Percentiles rank a stretch among this genome's conserved stretches.
Conservation (phyloP, 495 filamentous ascomycete genomes). For the Penicillium dipodomyicola region DNA sequence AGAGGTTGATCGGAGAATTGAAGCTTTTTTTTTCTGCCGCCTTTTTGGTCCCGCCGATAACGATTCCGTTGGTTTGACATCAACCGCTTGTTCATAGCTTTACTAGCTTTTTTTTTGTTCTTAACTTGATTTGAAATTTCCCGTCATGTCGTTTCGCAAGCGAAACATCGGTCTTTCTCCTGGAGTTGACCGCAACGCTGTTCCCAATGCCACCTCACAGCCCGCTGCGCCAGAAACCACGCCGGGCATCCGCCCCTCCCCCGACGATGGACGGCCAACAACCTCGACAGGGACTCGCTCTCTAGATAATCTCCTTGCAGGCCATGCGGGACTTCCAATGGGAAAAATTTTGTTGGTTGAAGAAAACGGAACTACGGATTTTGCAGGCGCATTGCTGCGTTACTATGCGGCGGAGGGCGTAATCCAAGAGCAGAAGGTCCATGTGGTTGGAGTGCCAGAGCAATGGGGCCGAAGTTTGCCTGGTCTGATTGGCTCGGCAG, state of each 20-base stretch:
- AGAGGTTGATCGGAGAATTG: conserved; percentile 24
- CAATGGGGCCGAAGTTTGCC: conserved; percentile 82
- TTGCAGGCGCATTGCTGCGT: conserved; percentile 75
- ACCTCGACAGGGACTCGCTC: conserved; percentile 88
- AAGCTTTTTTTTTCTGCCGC: conserved; percentile 36
- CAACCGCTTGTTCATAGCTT: neutral
- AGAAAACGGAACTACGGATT: conserved; percentile 93
- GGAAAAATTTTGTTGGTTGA: conserved; percentile 81
- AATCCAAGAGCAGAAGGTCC: conserved; percentile 84
- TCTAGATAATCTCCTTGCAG: conserved; percentile 80
- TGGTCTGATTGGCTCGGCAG: conserved; percentile 57
- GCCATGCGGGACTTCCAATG: conserved; percentile 83
- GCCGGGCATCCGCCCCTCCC: conserved; percentile 81
- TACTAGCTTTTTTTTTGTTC: neutral
- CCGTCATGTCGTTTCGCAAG: conserved; percentile 82
- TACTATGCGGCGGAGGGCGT: conserved; percentile 94
- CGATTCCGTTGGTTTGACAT: conserved; percentile 15
- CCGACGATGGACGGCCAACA: conserved; percentile 80
- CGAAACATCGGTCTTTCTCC: conserved; percentile 70
- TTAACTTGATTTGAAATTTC: neutral
- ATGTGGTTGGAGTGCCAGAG: conserved; percentile 75
- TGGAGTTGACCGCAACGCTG: conserved; percentile 33
- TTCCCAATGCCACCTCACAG: conserved; percentile 31
- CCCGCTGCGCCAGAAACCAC: conserved; percentile 41
- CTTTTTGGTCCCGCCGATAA: conserved; percentile 33